Percentiles rank a stretch among this genome's conserved stretches.
Conservation (phyloP, 2,329 filamentous ascomycete genomes). For the Botrytis cinerea region DNA sequence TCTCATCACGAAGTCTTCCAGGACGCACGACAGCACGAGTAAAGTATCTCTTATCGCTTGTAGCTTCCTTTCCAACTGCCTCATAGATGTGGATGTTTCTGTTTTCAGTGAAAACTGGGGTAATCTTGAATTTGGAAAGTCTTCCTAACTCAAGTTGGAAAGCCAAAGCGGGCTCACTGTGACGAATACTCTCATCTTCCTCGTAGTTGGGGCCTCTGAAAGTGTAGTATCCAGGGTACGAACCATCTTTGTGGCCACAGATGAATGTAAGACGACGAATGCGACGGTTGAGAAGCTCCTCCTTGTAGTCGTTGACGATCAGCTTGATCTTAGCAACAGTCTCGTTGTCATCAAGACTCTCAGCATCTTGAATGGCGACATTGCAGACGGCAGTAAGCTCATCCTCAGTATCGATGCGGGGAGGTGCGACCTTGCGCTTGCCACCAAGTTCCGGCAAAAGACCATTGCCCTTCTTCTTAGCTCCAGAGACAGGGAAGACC, state of each 20-base stretch:
- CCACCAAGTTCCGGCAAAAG: conserved; percentile 72
- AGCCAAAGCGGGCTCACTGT: conserved; percentile 92
- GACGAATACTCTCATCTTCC: conserved; percentile 94
- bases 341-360: conserved; percentile 80
- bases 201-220: conserved; percentile 90
- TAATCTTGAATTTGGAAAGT: conserved; percentile 95
- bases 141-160: conserved; percentile 97
- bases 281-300: conserved; percentile 76
- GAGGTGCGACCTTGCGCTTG: conserved; percentile 63
- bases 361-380: conserved; percentile 84
- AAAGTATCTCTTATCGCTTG: conserved; percentile 98
- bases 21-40: conserved; percentile 93
- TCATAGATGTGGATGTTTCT: conserved; percentile 99
- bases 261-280: conserved; percentile 95
- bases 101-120: conserved; percentile 98
- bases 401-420: conserved; percentile 61
- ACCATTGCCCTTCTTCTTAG: conserved; percentile 59
- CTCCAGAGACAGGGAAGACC: conserved; percentile 64
- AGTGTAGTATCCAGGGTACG: conserved; percentile 96
- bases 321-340: conserved; percentile 72
- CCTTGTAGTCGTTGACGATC: conserved; percentile 78
- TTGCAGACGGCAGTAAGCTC: conserved; percentile 93
- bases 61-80: conserved; percentile 89
- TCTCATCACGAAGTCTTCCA: conserved; percentile 92
- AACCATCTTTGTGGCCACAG: conserved; percentile 89